These are phyloP conservation scores for Litsea cubeba DNA, from an alignment of 164 flowering plant genomes.

Conservation along the genomic window DNA sequence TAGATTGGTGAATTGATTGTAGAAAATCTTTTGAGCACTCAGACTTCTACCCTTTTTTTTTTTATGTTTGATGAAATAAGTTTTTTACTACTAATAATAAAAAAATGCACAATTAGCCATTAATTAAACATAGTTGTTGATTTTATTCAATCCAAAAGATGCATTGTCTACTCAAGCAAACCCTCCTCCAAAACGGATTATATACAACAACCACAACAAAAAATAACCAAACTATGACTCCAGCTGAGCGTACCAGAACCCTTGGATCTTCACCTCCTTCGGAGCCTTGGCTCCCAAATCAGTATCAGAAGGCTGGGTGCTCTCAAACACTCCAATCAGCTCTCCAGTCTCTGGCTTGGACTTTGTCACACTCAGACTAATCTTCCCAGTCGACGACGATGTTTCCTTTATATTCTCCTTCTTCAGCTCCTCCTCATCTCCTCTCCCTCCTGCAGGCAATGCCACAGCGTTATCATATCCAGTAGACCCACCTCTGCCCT, in stretches of 20 bases:
- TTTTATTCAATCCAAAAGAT: too few relatives aligned
- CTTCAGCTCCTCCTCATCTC: conserved; percentile 85
- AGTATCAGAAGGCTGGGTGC: conserved; percentile 93
- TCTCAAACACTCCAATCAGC: conserved; percentile 90
- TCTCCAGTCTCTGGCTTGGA: conserved; percentile 92
- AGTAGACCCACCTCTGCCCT: conserved; percentile 94
- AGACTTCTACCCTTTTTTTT: too few relatives aligned
- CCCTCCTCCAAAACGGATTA: too few relatives aligned
- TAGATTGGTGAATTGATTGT: too few relatives aligned
- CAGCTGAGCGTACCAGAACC: conserved; percentile 95
- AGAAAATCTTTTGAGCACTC: too few relatives aligned
- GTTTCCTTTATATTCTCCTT: conserved; percentile 81
- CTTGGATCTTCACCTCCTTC: conserved; percentile 93
- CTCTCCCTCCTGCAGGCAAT: conserved; percentile 96
- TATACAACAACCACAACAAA: background rate
- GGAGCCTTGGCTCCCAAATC: conserved; percentile 92
- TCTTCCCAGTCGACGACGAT: conserved; percentile 61
- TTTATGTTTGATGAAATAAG: too few relatives aligned
- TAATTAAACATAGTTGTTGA: too few relatives aligned
- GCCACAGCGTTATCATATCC: conserved; percentile 97
- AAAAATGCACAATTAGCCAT: too few relatives aligned
- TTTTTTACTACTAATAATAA: too few relatives aligned
- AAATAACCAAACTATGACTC: conserved; percentile 34
- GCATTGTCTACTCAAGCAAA: too few relatives aligned
- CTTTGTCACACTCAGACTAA: conserved; percentile 66